Conservation (phyloP, 192 early-diverging fungal genomes). For the Chytriomyces sp. region DNA sequence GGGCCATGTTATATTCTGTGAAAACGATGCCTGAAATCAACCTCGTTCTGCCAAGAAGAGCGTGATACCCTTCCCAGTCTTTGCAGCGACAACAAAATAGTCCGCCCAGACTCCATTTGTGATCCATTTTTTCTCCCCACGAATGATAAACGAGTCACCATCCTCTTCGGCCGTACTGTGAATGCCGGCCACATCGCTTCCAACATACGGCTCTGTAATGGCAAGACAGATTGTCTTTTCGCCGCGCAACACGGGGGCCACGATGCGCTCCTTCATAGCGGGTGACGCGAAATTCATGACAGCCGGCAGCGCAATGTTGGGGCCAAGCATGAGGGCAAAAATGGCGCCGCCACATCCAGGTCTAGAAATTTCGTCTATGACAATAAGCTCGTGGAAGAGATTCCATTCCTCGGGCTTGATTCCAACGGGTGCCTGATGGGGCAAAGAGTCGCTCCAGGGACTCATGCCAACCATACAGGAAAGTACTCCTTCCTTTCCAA, state of each 20-base stretch:
- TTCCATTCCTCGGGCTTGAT: constrained; percentile 62
- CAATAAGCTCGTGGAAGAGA: constrained; percentile 58
- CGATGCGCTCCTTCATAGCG: constrained; percentile 44
- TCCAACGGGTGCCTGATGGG: constrained; percentile 46
- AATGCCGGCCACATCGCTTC: constrained; percentile 21
- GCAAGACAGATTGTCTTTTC: constrained; percentile 57
- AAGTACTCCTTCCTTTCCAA: constrained; percentile 28
- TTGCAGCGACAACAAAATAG: constrained; percentile 50
- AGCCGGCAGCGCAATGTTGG: constrained; percentile 53
- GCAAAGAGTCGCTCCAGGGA: constrained; percentile 48
- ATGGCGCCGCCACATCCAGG: constrained; percentile 11
- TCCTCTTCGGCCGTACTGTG: constrained; percentile 46
- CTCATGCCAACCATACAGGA: constrained; percentile 45
- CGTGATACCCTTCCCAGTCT: not conserved
- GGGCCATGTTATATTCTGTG: constrained; percentile 51
- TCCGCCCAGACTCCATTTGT: constrained; percentile 42
- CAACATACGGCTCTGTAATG: constrained; percentile 43
- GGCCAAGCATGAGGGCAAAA: constrained; percentile 58
- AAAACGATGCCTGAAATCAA: not conserved
- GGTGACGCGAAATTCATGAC: constrained; percentile 43
- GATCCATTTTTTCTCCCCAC: constrained; percentile 62
- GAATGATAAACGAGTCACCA: constrained; percentile 38
- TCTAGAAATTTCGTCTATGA: constrained; percentile 21
- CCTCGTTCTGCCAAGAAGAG: not conserved
- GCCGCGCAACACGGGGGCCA: constrained; percentile 44